A percentile compares a stretch with the other conserved stretches of the same genome.
These are phyloP conservation scores for Planoprotostelium fungivorum DNA, from an alignment of 78 protist species.

Conservation along the genomic window DNA sequence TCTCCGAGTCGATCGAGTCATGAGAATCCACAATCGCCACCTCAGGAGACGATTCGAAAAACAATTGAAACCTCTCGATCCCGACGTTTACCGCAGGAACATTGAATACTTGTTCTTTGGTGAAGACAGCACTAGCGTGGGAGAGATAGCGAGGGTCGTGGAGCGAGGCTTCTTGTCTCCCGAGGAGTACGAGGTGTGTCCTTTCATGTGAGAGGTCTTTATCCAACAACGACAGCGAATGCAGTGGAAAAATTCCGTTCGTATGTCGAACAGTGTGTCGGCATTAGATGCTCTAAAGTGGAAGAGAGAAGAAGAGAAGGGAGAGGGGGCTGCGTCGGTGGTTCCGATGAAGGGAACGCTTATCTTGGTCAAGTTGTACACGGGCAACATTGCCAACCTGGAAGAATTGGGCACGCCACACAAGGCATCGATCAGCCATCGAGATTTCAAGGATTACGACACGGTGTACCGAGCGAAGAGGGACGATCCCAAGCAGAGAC, in stretches of 20 bases:
- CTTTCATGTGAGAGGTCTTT: no score
- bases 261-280: background rate
- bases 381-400: background rate
- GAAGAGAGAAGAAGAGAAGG: no score
- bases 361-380: background rate
- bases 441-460: background rate
- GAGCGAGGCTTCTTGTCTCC: background rate
- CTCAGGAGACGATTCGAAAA: background rate
- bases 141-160: background rate
- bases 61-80: background rate
- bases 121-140: background rate
- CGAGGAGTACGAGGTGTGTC: background rate
- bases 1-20: background rate
- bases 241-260: background rate
- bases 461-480: background rate
- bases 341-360: background rate
- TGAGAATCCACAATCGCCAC: background rate
- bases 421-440: background rate
- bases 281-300: background rate
- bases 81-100: background rate
- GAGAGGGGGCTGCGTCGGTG: background rate
- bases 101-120: background rate
- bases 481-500: background rate
- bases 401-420: background rate
- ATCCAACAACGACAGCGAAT: background rate